Base-by-base conservation (phyloP, 371 early-diverging fungal species). In the Saksenaea vasiformis region DNA sequence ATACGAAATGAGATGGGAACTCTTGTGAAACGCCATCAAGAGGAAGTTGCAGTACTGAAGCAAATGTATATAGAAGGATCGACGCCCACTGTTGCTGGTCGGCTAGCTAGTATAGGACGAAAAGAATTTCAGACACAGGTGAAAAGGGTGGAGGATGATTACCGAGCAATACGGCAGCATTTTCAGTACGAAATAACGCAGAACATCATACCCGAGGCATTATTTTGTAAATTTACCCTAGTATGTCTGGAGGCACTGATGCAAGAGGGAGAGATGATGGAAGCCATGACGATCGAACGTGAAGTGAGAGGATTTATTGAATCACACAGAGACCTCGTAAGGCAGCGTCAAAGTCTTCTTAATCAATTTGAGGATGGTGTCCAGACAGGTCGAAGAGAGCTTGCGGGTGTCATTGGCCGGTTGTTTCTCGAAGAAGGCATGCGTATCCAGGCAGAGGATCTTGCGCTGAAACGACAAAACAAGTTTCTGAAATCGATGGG, bases 401-500 rank as follows among this genome's bases (percentile, higher is more conserved):
- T 91, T 31, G 89, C 88, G 1, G 90, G 88, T 53, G 77, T 91
- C 36, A 64, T 89, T 9, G 91, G 91, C 22, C 86, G 86, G 60
- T 62, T 89, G 60, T 86, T 91, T 70, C 79, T 91, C 54, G 83
- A 87, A 39, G 91, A 91, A 64, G 90, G 90, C 1, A 85, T 87
- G 71, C 76, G 91, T 14, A 84, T 89, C 4, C 83, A 88, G 51
- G 91, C 88, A 24, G 86, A 88, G 51, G 84, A 80, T 62, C 79
- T 89, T 9, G 89, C 91, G 3, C 72, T 90, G 62, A 83, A 88
- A 66, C 84, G 89, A 44, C 89, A 91, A 54, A 84, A 86, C 43
- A 79, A 76, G 27, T 74, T 91, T 31, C 74, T 91, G 19, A 84
- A 87, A 39, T 78, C 81, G 3, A 81, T 84, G 62, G 83, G 82